Percentiles rank a stretch among this genome's conserved stretches.
phyloP scores from a whole-genome alignment of 805 yeast genomes.

The Candida vaughaniae region DNA sequence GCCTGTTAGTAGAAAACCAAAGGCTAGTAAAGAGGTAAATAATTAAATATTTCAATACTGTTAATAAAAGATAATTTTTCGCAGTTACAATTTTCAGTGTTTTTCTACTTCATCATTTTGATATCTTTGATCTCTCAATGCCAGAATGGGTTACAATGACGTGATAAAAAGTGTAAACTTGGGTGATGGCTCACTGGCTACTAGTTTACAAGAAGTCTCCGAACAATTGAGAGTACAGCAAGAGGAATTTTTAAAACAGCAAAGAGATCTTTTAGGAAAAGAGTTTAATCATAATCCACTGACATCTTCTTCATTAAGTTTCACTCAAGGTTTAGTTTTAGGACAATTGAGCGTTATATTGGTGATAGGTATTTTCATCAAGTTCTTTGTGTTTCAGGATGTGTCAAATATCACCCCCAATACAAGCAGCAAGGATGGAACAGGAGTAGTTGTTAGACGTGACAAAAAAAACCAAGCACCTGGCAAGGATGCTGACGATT shows the following conservation, averaged over 20 bases:
- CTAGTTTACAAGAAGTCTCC: constrained; percentile 1
- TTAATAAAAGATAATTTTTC: too few relatives aligned
- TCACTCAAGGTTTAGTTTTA: constrained; percentile 69
- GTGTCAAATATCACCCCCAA: constrained; percentile 42
- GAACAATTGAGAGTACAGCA: constrained; percentile 28
- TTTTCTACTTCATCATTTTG: too few relatives aligned
- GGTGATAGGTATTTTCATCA: constrained; percentile 61
- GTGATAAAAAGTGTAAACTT: constrained; percentile 4
- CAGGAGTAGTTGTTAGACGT: constrained; percentile 33
- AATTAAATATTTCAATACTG: too few relatives aligned
- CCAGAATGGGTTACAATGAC: too few relatives aligned
- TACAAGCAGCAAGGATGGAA: constrained; percentile 23
- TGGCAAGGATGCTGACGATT: constrained; percentile 16
- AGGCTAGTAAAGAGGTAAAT: too few relatives aligned
- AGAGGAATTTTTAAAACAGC: constrained; percentile 28
- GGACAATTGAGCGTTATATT: constrained; percentile 75
- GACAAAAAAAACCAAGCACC: constrained; percentile 21
- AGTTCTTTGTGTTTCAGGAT: constrained; percentile 76
- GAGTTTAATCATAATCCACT: constrained; percentile 9
- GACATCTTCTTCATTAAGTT: constrained; percentile 50
- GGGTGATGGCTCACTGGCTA: background rate
- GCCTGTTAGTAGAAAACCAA: constrained; percentile 15
- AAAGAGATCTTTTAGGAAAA: constrained; percentile 21
- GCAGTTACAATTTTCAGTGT: too few relatives aligned
- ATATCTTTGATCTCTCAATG: too few relatives aligned